Evolutionary conservation across 129 eudicot species (phyloP), one percentile per base, ranked within the genome.

Genomic region (Lactuca saligna): DNA sequence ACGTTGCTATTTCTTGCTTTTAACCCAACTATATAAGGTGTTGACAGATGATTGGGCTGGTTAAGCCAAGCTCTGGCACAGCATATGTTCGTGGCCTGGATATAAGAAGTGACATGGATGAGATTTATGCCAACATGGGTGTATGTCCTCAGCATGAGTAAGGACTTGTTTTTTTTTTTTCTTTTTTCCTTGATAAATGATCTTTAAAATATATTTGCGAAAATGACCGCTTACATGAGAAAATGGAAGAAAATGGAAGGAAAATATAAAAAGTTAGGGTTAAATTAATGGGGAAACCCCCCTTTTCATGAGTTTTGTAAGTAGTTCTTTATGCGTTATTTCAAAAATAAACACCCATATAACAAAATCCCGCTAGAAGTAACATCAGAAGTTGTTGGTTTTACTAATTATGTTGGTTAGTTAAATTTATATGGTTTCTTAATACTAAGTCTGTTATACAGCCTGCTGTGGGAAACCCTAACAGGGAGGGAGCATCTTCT

Each of bases 71-170:
- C 69, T 87, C 98, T 41, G 98, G 98, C 44, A 79, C 86, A 37
- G 90, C 97, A 66, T 89, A 76, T 53, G 83, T 87, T 48, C 69
- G 80, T 42, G 98, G 95, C 66, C 75, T 81, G 54, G 95, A 89
- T 78, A 82, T 89, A 68, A 61, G 68, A 35, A 74, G 79, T 12
- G 55, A 77, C 63, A 89, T 93, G 98, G 78, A 89, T 59, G 80
- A 65, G 61, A 83, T 93, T 63, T 93, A 89, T 73, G 77, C 95
- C 61, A 86, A 80, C 78, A 93, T 93, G 98, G 98, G 98, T 70
- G 98, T 93, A 11, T 93, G 98, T 72, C 98, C 98, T 17, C 98
- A 93, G 79, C 92, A 86, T 66, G 98, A 93, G 98, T 93, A 79
- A 80, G 95, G 29, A 25, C 29, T 20, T 20, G 20, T 20, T 20